Conservation (phyloP, 2,329 filamentous ascomycete genomes). For the Pseudogymnoascus sp. region DNA sequence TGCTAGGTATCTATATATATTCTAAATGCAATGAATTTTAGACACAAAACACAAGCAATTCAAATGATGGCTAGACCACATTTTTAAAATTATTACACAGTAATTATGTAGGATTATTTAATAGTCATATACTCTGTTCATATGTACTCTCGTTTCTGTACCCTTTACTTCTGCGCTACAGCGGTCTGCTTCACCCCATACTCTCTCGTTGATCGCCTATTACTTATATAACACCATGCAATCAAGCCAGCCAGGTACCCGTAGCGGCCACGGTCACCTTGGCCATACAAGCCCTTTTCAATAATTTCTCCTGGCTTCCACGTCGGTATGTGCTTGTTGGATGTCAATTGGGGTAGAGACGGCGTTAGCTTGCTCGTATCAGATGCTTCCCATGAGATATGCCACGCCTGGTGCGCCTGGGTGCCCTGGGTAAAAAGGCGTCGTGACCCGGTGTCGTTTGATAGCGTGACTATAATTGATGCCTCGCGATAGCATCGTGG, state of each 20-base stretch:
- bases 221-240: not conserved
- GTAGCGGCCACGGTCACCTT: not conserved
- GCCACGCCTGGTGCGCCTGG: not conserved
- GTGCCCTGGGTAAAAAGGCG: not conserved
- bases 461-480: not conserved
- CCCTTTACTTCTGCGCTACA: too few relatives aligned
- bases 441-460: not conserved
- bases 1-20: too few relatives aligned
- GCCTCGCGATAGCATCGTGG: not conserved
- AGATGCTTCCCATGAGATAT: not conserved
- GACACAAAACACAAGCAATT: too few relatives aligned
- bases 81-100: too few relatives aligned
- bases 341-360: not conserved
- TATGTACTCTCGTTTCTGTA: too few relatives aligned
- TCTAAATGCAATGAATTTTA: too few relatives aligned
- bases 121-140: too few relatives aligned
- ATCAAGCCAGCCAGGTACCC: not conserved
- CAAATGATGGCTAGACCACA: too few relatives aligned
- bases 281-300: not conserved
- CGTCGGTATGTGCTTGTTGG: not conserved
- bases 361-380: not conserved
- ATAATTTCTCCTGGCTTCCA: not conserved
- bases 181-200: too few relatives aligned
- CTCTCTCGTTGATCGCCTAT: not conserved
- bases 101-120: too few relatives aligned